A percentile compares a stretch with the other conserved stretches of the same genome.
Evolutionary conservation across 2,329 filamentous ascomycete genomes (phyloP).

Genomic region (Aaosphaeria arxii): DNA sequence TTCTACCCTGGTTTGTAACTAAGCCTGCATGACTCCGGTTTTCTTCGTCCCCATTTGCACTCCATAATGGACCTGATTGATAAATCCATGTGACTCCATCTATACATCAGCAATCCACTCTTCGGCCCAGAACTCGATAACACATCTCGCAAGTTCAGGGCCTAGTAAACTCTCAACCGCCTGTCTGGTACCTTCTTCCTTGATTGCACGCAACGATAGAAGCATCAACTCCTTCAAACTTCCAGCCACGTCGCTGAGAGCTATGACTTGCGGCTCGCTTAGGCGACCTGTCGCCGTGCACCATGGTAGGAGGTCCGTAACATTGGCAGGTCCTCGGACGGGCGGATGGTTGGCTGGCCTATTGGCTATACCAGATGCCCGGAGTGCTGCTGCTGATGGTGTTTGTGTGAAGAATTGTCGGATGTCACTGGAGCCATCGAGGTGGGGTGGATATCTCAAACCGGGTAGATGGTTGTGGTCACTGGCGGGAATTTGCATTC

Average conservation of each 20-base stretch:
- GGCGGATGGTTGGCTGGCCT: not conserved
- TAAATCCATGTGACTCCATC: not conserved
- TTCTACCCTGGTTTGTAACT: too few relatives aligned
- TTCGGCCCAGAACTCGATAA: constrained; percentile 31
- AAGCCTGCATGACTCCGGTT: not conserved
- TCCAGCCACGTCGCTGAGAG: constrained; percentile 29
- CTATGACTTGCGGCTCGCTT: constrained; percentile 21
- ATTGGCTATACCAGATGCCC: not conserved
- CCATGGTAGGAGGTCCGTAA: constrained; percentile 23
- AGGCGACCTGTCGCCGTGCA: constrained; percentile 22
- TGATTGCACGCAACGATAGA: constrained; percentile 18
- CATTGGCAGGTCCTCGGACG: constrained; percentile 5
- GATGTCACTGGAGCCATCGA: too few relatives aligned
- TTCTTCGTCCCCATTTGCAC: not conserved
- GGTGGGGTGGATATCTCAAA: too few relatives aligned
- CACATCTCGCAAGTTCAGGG: constrained; percentile 8
- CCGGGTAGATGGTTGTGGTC: too few relatives aligned
- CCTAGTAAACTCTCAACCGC: constrained; percentile 22
- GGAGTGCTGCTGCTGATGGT: not conserved
- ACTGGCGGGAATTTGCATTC: too few relatives aligned
- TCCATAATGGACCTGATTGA: not conserved
- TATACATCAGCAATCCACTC: constrained; percentile 23
- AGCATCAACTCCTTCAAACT: constrained; percentile 30
- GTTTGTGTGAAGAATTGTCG: too few relatives aligned
- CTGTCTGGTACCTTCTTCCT: constrained; percentile 10